Base-by-base conservation (phyloP, 164 flowering plant species). In the Macadamia tetraphylla region DNA sequence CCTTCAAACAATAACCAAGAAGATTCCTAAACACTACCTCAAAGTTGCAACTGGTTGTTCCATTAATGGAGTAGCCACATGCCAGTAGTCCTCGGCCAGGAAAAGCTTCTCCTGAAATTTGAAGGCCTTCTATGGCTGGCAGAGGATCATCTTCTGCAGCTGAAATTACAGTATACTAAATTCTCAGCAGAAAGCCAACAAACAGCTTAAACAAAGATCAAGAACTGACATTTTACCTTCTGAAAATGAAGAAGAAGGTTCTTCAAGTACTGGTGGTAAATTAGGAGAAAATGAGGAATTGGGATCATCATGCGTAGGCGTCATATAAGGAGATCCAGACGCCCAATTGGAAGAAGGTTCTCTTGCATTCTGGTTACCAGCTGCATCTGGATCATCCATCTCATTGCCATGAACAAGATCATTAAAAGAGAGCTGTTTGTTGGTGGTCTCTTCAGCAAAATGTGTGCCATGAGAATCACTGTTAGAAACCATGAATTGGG, bases 31-130 rank as follows among this genome's bases (percentile, higher is more conserved):
- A 53, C 3, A 48, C 23, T 66, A 92, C 99, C 97, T 90, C 98
- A 83, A 92, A 94, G 70, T 92, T 92, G 70, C 99, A 94, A 74
- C 88, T 87, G 29, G 98, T 92, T 60, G 99, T 94, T 81, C 99
- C 99, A 83, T 92, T 88, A 59, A 87, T 85, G 43, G 97, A 90
- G 74, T 76, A 89, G 67, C 99, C 99, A 67, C 84, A 81, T 29
- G 99, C 99, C 74, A 82, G 90, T 58, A 94, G 90, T 73, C 87
- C 89, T 62, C 73, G 71, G 52, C 98, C 97, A 12, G 98, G 98
- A 79, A 78, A 87, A 68, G 99, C 87, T 67, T 94, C 98, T 17
- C 99, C 99, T 57, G 97, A 80, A 65, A 94, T 92, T 74, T 94
- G 99, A 57, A 94, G 94, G 71, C 78, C 89, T 44, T 86, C 88